Conservation (phyloP, 306 rosid species). For the Vicia sativa region DNA sequence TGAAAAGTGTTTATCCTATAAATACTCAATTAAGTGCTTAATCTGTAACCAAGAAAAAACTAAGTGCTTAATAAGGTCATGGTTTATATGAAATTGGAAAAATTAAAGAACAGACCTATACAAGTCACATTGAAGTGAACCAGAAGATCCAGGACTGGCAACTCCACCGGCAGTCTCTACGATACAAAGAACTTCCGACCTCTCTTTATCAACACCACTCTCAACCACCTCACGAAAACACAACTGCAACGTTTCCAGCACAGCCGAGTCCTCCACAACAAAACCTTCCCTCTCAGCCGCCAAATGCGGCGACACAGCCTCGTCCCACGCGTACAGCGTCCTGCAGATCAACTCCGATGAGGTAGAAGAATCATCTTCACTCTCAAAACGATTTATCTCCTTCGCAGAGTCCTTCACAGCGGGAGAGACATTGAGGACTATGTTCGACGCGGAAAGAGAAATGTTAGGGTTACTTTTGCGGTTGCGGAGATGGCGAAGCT, state of each 20-base stretch:
- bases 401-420: conserved; percentile 18
- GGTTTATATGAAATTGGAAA: not conserved
- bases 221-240: conserved; percentile 52
- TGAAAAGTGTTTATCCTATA: no score
- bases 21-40: no score
- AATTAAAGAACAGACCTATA: conserved; percentile 53
- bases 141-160: conserved; percentile 95
- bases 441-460: conserved; percentile 60
- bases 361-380: conserved; percentile 15
- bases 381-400: not conserved
- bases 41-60: no score
- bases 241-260: conserved; percentile 51
- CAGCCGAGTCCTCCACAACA: conserved; percentile 54
- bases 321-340: conserved; percentile 88
- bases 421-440: conserved; percentile 58
- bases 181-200: conserved; percentile 58
- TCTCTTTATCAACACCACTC: conserved; percentile 42
- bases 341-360: conserved; percentile 64
- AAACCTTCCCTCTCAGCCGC: conserved; percentile 79
- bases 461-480: conserved; percentile 12
- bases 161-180: conserved; percentile 94
- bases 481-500: conserved; percentile 48
- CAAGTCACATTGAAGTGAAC: conserved; percentile 92
- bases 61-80: no score
- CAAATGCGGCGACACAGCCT: conserved; percentile 87